Evolutionary conservation across 768 basidiomycete genomes (phyloP).

Genomic region (Bullera alba): DNA sequence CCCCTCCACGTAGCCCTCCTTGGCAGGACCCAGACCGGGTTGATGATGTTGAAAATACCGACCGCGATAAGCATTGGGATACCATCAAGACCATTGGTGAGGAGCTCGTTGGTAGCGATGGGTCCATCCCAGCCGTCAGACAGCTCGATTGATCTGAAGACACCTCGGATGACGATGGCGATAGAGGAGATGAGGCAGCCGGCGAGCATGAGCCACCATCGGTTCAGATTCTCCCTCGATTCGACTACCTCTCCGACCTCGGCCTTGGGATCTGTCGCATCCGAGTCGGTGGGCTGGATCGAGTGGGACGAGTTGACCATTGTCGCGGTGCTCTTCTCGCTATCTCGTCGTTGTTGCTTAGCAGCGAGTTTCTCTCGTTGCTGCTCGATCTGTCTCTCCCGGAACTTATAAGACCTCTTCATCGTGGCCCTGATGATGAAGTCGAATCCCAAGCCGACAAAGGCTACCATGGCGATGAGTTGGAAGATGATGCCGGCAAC

Average conservation of each 20-base stretch:
- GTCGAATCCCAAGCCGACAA: slow-evolving; percentile 34
- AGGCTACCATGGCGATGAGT: slow-evolving; percentile 39
- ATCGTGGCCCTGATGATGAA: slow-evolving; percentile 29
- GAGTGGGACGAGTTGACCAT: neutral
- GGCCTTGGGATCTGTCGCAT: too few species aligned
- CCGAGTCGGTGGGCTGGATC: neutral
- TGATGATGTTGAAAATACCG: slow-evolving; percentile 30
- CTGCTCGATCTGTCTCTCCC: slow-evolving; percentile 12
- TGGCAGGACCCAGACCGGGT: slow-evolving; percentile 27
- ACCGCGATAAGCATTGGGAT: slow-evolving; percentile 38
- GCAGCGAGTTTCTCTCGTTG: too few species aligned
- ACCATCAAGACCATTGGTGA: slow-evolving; percentile 21
- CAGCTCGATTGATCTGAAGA: slow-evolving; percentile 28
- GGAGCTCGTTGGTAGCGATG: slow-evolving; percentile 15
- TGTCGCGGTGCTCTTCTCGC: neutral
- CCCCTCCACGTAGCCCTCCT: slow-evolving; percentile 16
- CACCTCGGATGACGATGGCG: slow-evolving; percentile 1
- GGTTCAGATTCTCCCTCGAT: neutral
- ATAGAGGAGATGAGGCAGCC: neutral
- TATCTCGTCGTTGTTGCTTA: neutral
- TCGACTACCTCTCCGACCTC: neutral
- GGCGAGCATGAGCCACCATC: neutral
- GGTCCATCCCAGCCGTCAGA: slow-evolving; percentile 19
- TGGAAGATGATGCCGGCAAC: slow-evolving; percentile 45
- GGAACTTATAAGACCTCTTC: slow-evolving; percentile 20